Base-by-base conservation (phyloP, 2,329 filamentous ascomycete species). In the Trichoderma gracile region DNA sequence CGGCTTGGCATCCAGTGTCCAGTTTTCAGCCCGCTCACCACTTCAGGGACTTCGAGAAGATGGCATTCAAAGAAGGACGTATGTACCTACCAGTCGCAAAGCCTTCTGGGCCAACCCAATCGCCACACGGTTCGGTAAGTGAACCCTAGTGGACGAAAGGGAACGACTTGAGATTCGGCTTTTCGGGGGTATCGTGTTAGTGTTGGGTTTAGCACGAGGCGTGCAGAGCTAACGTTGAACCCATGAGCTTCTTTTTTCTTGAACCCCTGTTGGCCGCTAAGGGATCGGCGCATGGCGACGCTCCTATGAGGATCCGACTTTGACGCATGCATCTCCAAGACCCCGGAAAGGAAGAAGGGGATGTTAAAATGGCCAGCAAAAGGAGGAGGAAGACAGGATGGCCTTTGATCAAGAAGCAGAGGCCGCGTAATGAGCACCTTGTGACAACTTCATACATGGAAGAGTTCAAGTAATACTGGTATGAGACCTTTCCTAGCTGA, bases 31-130 rank as follows among this genome's bases (percentile, higher is more conserved):
- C 53, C 33, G n/a, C 33, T 56, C 3, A 25, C 25, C 27, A 33
- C 30, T 33, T 10, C 47, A 42, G 9, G 14, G 14, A 45, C 17
- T 33, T 60, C 46, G 57, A 30, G 5, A 30, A 30, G 8, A 45
- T 52, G 23, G 8, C 46, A 33, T 43, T 23, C 8, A 19, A 42
- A 49, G n/a, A 38, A 38, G 33, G 8, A 2, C 10, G 27, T 19
- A 61, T n/a, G n/a, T n/a, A n/a, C n/a, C n/a, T n/a, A n/a, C 47
- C 21, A 45, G 47, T 52, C 38, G 17, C 42, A 21, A 45, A 61
- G 52, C 6, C 58, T 38, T 53, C 47, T 61, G 58, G 47, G 27
- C 58, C 58, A 61, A 61, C 58, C 46, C 58, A 52, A 45, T n/a
- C n/a, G 47, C 47, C 58, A 61, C 58, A 61, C 58, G 58, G 38